Evolutionary conservation across 768 basidiomycete species (phyloP), one percentile per base, ranked within the genome.

Genomic region (Russula vinacea): DNA sequence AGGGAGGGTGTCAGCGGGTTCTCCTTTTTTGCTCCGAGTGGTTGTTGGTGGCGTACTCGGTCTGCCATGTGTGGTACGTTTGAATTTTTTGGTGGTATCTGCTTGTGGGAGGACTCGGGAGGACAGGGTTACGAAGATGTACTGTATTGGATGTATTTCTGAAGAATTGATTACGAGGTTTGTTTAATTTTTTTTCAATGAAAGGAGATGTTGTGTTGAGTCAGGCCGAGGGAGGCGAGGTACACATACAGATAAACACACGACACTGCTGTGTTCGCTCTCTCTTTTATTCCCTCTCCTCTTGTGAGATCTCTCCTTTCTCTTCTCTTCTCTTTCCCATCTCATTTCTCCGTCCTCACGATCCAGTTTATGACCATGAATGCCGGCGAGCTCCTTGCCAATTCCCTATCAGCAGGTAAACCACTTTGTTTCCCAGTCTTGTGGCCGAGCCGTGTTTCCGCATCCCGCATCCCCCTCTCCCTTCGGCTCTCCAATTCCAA

Each of bases 351-450:
- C 59, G 19, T 26, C 10, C 45, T 56, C 44, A 40, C 37, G 50
- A 60, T 57, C 17, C 56, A 66, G 26, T 55, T 69, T 69, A 73
- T 75, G 75, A 83, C 78, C 73, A 95, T 96, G 93, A 92, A 92
- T 81, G 92, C 92, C 69, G 88, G 85, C 62, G 86, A 92, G 76
- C 87, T 98, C 65, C 87, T 98, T 73, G 85, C 89, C 70, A 94
- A 96, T 79, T 88, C 95, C 72, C 87, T 98, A 70, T 95, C 93
- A 65, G 81, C 91, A 52, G 91, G 94, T 94, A 73, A 71, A 86
- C 77, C 13, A 24, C 22, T 76, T 76, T 70, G 73, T 68, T 64
- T 65, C 64, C 60, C 62, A 64, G 32, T 19, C 53, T 26, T 29
- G 7, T n/a, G 26, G 6, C 29, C 42, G 45, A 11, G 49, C 44